Evolutionary conservation across 495 filamentous ascomycete species (phyloP).

Genomic region (Cercophora newfieldiana): DNA sequence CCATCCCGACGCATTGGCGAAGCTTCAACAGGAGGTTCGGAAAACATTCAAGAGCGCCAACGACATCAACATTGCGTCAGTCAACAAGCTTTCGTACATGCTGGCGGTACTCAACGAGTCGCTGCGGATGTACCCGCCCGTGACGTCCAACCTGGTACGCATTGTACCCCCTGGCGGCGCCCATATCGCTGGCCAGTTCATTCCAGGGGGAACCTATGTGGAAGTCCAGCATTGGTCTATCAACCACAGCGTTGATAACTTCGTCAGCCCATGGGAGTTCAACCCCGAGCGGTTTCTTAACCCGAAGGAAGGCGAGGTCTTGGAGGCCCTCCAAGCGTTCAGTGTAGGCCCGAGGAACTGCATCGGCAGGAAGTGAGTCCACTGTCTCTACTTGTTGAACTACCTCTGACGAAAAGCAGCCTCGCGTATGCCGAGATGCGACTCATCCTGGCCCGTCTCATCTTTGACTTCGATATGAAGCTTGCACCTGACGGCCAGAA

Average conservation of each 20-base stretch:
- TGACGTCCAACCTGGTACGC: constrained; percentile 44
- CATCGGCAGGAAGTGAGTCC: constrained; percentile 41
- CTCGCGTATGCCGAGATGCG: constrained; percentile 45
- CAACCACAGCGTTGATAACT: constrained; percentile 39
- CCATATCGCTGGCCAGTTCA: constrained; percentile 44
- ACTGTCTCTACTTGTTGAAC: neutral
- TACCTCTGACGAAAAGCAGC: constrained; percentile 15
- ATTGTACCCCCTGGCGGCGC: constrained; percentile 44
- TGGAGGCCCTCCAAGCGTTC: constrained; percentile 41
- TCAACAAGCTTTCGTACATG: constrained; percentile 51
- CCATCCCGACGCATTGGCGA: constrained; percentile 40
- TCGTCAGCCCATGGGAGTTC: constrained; percentile 37
- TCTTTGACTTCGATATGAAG: constrained; percentile 42
- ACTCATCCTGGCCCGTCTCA: constrained; percentile 39
- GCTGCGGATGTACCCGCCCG: constrained; percentile 57
- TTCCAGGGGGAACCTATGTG: constrained; percentile 38
- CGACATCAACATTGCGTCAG: constrained; percentile 50
- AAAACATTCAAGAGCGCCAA: constrained; percentile 41
- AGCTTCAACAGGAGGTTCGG: constrained; percentile 51
- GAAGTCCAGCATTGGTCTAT: constrained; percentile 40
- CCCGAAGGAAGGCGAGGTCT: constrained; percentile 28
- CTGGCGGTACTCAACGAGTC: constrained; percentile 56
- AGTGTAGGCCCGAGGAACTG: constrained; percentile 41
- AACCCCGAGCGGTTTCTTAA: constrained; percentile 36
- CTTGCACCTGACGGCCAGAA: constrained; percentile 27